Evolutionary conservation across 2,329 filamentous ascomycete species (phyloP), one percentile per base, ranked within the genome.

Genomic region (Graphilbum ipis-grandicollis): DNA sequence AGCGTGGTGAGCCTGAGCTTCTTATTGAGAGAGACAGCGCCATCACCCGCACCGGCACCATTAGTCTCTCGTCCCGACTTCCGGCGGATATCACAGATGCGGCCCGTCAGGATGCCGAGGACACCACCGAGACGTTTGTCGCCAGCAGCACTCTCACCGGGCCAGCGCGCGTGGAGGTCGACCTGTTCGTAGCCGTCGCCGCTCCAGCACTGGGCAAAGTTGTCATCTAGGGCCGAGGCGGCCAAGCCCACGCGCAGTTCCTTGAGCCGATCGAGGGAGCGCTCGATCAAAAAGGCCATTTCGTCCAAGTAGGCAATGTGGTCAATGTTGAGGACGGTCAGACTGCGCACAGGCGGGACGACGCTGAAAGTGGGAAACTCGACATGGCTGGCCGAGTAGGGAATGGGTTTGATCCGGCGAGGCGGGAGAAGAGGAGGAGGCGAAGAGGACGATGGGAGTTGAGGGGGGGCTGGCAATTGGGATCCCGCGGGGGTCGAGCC

Each of bases 221-320:
- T 59, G 26, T 55, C 50, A 33, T 49, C 46, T 2, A 49, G 44
- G 19, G 59, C 62, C 38, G 58, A 62, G 25, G 59, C 50, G 5
- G 80, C 72, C 38, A 90, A 72, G 6, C 83, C 80, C 5, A 90
- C 66, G 31, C 80, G 67, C 25, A 92, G 62, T 52, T 88, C 82
- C 22, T 69, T 66, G 14, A 90, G 58, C 31, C 65, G 65, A 42
- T 66, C 62, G 40, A 71, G 63, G 12, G 81, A 88, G 19, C 75
- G 70, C 41, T 78, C 76, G 41, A 90, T 73, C 12, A 90, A 63
- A 31, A 82, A 63, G 37, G 78, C 77, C 70, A 90, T 79, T 56
- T 90, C 83, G 49, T 88, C 81, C 28, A 88, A 57, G 52, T 90
- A 90, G 21, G 76, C 68, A n/a, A 83, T 56, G 50, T 88, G 80